phyloP scores from a whole-genome alignment of 257 asterid genomes.

The Lithospermum erythrorhizon region DNA sequence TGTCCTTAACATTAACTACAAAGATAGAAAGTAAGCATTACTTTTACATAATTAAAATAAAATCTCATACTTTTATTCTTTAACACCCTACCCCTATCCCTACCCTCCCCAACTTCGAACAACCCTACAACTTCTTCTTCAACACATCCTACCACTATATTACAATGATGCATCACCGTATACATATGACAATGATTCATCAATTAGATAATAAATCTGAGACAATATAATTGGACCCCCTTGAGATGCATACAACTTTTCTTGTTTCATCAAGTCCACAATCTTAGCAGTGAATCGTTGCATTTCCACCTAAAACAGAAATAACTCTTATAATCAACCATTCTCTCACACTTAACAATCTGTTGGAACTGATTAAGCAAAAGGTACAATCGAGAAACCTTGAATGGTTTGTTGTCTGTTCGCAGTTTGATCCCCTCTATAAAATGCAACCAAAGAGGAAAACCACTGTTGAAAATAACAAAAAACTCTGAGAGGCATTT shows the following conservation, averaged over 20 bases:
- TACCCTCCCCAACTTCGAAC: too few relatives aligned
- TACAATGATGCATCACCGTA: too few relatives aligned
- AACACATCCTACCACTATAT: too few relatives aligned
- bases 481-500: too few relatives aligned
- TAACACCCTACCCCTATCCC: too few relatives aligned
- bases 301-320: conserved; percentile 65
- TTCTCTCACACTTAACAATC: not conserved
- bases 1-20: too few relatives aligned
- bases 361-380: not conserved
- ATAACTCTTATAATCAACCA: conserved; percentile 1
- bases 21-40: too few relatives aligned
- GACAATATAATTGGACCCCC: conserved; percentile 89
- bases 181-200: too few relatives aligned
- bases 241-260: conserved; percentile 69
- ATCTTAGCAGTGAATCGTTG: conserved; percentile 73
- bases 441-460: conserved; percentile 90
- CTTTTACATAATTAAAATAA: too few relatives aligned
- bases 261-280: conserved; percentile 78
- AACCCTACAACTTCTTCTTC: too few relatives aligned
- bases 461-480: too few relatives aligned
- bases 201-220: conserved; percentile 35
- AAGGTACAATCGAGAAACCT: conserved; percentile 26
- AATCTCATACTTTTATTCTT: too few relatives aligned
- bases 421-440: conserved; percentile 68
- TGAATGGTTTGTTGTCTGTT: conserved; percentile 69